Base-by-base conservation (phyloP, 805 yeast species). In the Candida manassasensis region DNA sequence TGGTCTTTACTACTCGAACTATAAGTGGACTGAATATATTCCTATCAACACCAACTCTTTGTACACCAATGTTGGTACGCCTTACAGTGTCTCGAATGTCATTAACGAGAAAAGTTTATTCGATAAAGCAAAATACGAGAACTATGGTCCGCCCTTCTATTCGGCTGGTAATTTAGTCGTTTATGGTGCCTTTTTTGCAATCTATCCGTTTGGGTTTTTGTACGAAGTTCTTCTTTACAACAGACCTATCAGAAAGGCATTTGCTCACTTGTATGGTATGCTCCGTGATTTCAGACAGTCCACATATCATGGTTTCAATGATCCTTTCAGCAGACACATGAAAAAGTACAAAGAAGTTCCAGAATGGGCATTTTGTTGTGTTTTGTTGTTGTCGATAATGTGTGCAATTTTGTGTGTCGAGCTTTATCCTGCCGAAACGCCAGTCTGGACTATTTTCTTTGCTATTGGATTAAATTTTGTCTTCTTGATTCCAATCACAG, bases 381-480 rank as follows among this genome's bases (percentile, higher is more conserved):
- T 59, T 4, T 42, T 59, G 37, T 37, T 56, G 7, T 35, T 58
- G 6, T 49, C 65, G n/a, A 16, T 58, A 21, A 53, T 57, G 24
- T 49, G 57, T 9, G 66, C 62, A 3, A 51, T 61, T 11, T 27
- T 52, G 3, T 56, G 63, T 34, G 61, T 58, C 10, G 27, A 47
- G 30, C 34, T 58, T 9, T 62, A 55, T 29, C 67, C 68, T 3
- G 61, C 57, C 2, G 58, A 74, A 33, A 73, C 81, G 4, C 81
- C 82, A 13, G 74, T 76, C 16, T 77, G 83, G 82, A 71, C 75
- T 18, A 59, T 77, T 27, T 70, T 77, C 57, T 67, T 77, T 42
- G 67, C 74, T 4, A 46, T 75, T 26, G 78, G 64, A 16, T 57
- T 77, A 27, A 75, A 74, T 42, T 55, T 69, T 28, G 55, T 70